Evolutionary conservation across 2,329 filamentous ascomycete species (phyloP).

Genomic region (Aspergillus jensenii): DNA sequence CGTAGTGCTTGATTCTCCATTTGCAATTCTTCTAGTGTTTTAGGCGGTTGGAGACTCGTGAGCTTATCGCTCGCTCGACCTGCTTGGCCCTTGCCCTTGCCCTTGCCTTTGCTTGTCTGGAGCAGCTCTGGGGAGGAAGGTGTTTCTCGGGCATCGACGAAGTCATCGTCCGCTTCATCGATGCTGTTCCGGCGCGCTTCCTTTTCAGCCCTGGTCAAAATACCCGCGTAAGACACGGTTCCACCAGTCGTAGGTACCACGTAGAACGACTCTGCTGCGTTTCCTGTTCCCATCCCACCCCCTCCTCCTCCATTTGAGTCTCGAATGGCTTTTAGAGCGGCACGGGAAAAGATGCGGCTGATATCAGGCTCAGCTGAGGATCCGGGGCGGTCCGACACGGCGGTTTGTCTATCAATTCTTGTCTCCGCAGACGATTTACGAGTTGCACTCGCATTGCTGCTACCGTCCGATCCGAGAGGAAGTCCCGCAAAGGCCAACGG

Average conservation of each 20-base stretch:
- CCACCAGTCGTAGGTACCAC: slow-evolving; percentile 90
- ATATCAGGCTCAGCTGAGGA: slow-evolving; percentile 68
- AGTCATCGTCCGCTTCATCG: slow-evolving; percentile 77
- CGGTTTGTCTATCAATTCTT: slow-evolving; percentile 40
- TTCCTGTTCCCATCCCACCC: slow-evolving; percentile 46
- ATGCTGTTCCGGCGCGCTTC: slow-evolving; percentile 46
- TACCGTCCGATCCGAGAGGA: slow-evolving; percentile 62
- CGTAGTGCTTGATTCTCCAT: slow-evolving; percentile 87
- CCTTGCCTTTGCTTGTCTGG: slow-evolving; percentile 42
- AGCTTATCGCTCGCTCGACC: slow-evolving; percentile 27
- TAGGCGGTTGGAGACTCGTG: slow-evolving; percentile 45
- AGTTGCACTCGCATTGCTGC: slow-evolving; percentile 22
- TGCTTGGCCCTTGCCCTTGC: slow-evolving; percentile 32
- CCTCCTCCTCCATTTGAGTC: slow-evolving; percentile 59
- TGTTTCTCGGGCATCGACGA: slow-evolving; percentile 81
- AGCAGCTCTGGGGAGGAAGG: slow-evolving; percentile 50
- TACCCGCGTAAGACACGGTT: slow-evolving; percentile 89
- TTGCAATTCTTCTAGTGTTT: slow-evolving; percentile 82
- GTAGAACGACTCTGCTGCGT: slow-evolving; percentile 75
- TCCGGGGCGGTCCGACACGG: slow-evolving; percentile 39
- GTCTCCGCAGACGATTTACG: slow-evolving; percentile 37
- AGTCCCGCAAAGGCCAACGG: slow-evolving; percentile 91
- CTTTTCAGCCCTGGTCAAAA: slow-evolving; percentile 60
- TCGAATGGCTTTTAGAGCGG: slow-evolving; percentile 75
- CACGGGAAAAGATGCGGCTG: slow-evolving; percentile 78